A percentile compares a stretch with the other conserved stretches of the same genome.
These are phyloP conservation scores for Mesostigma viride DNA, from an alignment of 139 green algal species.

Conservation along the genomic window DNA sequence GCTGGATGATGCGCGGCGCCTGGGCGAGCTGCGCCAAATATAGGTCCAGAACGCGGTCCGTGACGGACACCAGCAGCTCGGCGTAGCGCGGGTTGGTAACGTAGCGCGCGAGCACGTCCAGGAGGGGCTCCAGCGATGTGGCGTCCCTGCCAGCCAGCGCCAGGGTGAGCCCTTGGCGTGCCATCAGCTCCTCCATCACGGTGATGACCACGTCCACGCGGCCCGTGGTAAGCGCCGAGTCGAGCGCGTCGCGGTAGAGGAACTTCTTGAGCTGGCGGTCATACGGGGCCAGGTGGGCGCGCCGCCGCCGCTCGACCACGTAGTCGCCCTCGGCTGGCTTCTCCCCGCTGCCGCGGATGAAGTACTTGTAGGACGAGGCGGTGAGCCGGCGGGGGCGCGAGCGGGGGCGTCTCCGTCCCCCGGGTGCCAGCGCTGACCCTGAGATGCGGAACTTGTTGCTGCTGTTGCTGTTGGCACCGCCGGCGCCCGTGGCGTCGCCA, in stretches of 20 bases:
- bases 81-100: slow-evolving; percentile 3
- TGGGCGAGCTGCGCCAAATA: not conserved
- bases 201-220: slow-evolving; percentile 43
- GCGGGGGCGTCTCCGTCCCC: not conserved
- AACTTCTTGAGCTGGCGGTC: slow-evolving; percentile 44
- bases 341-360: slow-evolving; percentile 56
- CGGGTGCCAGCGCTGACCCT: not conserved
- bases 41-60: slow-evolving; percentile 1
- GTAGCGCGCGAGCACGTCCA: slow-evolving; percentile 43
- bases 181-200: slow-evolving; percentile 70
- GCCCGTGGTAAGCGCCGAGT: slow-evolving; percentile 48
- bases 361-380: slow-evolving; percentile 55
- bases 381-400: not conserved
- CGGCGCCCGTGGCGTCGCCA: no score
- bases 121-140: slow-evolving; percentile 44
- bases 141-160: slow-evolving; percentile 51
- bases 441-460: not conserved
- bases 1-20: not conserved
- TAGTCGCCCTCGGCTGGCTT: slow-evolving; percentile 43
- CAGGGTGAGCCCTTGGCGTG: slow-evolving; percentile 43
- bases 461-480: no score
- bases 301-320: slow-evolving; percentile 39
- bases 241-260: slow-evolving; percentile 62
- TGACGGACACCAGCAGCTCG: not conserved
- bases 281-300: slow-evolving; percentile 47